phyloP scores from a whole-genome alignment of 2,329 filamentous ascomycete genomes.

The Dryadomyces quercus-mongolicae region DNA sequence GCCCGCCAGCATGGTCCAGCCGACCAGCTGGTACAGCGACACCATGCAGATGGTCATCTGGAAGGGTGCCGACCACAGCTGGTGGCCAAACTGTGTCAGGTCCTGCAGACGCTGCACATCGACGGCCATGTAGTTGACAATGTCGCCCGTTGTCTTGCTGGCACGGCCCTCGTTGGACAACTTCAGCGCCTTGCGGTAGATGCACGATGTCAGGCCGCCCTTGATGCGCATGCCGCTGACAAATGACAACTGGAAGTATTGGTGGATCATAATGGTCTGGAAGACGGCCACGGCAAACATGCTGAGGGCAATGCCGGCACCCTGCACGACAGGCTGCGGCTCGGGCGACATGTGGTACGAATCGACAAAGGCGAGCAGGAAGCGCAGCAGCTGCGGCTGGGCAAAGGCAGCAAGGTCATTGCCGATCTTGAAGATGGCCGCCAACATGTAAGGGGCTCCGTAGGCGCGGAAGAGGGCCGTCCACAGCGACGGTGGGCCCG shows the following conservation, averaged over 20 bases:
- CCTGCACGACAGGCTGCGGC: conserved; percentile 69
- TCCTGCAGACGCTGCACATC: conserved; percentile 93
- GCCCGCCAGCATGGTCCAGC: conserved; percentile 89
- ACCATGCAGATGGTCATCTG: conserved; percentile 94
- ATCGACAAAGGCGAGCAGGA: conserved; percentile 71
- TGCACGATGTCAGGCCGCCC: conserved; percentile 74
- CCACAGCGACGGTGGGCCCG: conserved; percentile 72
- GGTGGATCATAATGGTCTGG: conserved; percentile 85
- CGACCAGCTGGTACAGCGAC: conserved; percentile 90
- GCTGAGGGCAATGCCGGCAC: conserved; percentile 73
- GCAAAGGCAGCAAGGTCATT: conserved; percentile 80
- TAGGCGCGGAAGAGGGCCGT: conserved; percentile 73
- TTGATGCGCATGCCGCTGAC: conserved; percentile 97
- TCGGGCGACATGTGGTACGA: conserved; percentile 52
- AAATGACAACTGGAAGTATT: conserved; percentile 94
- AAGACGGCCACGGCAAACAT: conserved; percentile 85
- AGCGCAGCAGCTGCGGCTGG: conserved; percentile 79
- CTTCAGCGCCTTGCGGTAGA: conserved; percentile 82
- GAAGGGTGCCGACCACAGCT: conserved; percentile 93
- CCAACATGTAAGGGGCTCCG: conserved; percentile 70
- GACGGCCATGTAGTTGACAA: conserved; percentile 99
- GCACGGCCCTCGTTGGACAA: conserved; percentile 88
- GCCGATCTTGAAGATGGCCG: conserved; percentile 74
- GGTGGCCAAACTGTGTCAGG: conserved; percentile 87
- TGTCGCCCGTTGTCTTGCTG: conserved; percentile 86